Percentiles rank a stretch among this genome's conserved stretches.
Evolutionary conservation across 345 rosid species (phyloP).

Genomic region (Pistacia integerrima): DNA sequence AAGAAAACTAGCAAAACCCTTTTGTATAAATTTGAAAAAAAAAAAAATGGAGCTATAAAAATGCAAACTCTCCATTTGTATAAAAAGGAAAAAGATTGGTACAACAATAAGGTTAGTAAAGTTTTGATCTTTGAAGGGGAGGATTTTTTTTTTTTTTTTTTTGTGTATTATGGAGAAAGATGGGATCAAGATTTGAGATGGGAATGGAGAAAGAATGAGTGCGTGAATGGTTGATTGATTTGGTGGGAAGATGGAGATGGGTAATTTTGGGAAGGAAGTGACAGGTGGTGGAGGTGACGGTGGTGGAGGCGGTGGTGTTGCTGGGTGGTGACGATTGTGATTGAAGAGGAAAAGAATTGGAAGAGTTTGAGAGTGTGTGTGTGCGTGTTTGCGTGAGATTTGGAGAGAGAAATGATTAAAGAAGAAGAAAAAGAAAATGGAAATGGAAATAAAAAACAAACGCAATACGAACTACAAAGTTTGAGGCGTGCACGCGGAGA

Average conservation of each 20-base stretch:
- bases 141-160: background rate
- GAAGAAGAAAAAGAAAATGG: background rate
- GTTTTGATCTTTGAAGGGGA: background rate
- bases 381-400: background rate
- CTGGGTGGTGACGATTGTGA: background rate
- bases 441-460: no score
- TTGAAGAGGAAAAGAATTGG: background rate
- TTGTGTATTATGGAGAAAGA: background rate
- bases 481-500: background rate
- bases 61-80: no score
- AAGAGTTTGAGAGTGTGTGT: background rate
- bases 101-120: no score
- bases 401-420: background rate
- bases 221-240: background rate
- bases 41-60: background rate
- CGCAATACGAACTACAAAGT: no score
- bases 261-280: background rate
- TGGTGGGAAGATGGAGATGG: background rate
- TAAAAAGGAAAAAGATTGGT: no score
- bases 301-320: background rate
- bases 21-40: background rate
- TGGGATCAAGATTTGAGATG: background rate
- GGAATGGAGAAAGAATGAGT: background rate
- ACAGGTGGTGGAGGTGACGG: background rate
- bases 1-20: background rate